Evolutionary conservation across 306 rosid species (phyloP), one percentile per base, ranked within the genome.

Genomic region (Ziziphus jujuba): DNA sequence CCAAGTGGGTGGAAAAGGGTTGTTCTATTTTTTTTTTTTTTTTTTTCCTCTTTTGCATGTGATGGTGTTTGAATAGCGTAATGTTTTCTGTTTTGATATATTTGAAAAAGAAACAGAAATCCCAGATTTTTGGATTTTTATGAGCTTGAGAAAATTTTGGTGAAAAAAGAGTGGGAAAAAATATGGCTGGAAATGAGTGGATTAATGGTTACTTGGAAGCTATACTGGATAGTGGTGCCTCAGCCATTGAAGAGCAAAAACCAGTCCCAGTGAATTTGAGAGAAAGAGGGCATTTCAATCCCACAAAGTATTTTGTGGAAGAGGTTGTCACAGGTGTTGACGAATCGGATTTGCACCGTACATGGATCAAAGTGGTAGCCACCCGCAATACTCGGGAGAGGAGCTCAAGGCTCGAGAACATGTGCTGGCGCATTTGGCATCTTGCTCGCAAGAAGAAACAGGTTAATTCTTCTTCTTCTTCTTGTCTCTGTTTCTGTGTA

Each of bases 401-500:
- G 1, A 85, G 98, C 74, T 89, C 96, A 9, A 84, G 98, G 79
- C 84, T 89, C 16, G 98, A 92, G 90, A 92, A 92, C 28, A 92
- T 92, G 98, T 92, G 98, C 77, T 92, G 98, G 98, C 90, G 98
- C 56, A 92, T 92, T 80, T 92, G 98, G 98, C 95, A 92, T 36
- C 98, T 92, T 67, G 75, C 98, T 3, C 85, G 98, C 63, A 92
- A 85, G 96, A 88, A 91, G 84, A 87, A 84, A 22, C 87, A 87
- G 92, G 91, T 86, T 36, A 61, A 56, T 22, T 15, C 9, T 28
- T 16, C 34, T 23, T 20, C 24, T 23, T 49, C 1, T 34, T 4
- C 33, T 19, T 53, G 2, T 16, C 9, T 70, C 19, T 28, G 19
- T 25, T 6, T 38, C 2, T 38, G 23, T 63, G 57, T 21, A 15